phyloP scores from a whole-genome alignment of 345 rosid species.

The Hypericum perforatum region DNA sequence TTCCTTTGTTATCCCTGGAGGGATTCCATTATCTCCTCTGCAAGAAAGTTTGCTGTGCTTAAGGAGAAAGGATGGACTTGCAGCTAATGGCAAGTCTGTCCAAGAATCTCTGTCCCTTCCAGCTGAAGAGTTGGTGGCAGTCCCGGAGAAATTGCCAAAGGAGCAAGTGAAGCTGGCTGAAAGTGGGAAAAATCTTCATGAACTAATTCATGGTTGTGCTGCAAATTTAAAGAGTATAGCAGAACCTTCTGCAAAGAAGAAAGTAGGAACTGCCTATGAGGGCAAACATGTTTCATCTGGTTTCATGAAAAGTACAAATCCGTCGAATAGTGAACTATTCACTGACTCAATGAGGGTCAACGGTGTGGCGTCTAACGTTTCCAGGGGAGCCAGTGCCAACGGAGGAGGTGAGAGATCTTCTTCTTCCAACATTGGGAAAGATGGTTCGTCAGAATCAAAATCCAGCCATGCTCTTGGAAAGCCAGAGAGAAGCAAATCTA shows the following conservation, averaged over 20 bases:
- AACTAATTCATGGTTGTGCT: constrained; percentile 10
- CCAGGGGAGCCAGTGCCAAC: constrained; percentile 15
- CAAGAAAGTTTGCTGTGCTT: constrained; percentile 39
- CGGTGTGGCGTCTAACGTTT: constrained; percentile 16
- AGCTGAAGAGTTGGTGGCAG: constrained; percentile 22
- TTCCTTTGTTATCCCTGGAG: constrained; percentile 37
- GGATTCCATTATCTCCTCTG: constrained; percentile 56
- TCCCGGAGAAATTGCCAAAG: constrained; percentile 17
- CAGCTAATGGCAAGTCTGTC: constrained; percentile 18
- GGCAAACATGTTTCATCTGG: constrained; percentile 14
- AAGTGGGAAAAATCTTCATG: constrained; percentile 19
- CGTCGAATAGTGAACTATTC: constrained; percentile 9
- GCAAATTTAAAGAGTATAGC: constrained; percentile 9
- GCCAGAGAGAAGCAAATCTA: constrained; percentile 9
- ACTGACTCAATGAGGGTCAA: constrained; percentile 14
- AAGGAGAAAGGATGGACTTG: constrained; percentile 18
- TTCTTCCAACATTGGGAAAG: constrained; percentile 13
- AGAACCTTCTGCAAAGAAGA: constrained; percentile 7
- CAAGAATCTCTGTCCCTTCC: constrained; percentile 20
- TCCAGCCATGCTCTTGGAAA: constrained; percentile 18
- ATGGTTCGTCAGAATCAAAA: constrained; percentile 23
- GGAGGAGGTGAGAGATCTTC: constrained; percentile 11
- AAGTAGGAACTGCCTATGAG: constrained; percentile 14
- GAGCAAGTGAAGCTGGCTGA: constrained; percentile 25
- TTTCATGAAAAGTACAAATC: constrained; percentile 13